phyloP scores from a whole-genome alignment of 129 eudicot species.

The Apium graveolens region DNA sequence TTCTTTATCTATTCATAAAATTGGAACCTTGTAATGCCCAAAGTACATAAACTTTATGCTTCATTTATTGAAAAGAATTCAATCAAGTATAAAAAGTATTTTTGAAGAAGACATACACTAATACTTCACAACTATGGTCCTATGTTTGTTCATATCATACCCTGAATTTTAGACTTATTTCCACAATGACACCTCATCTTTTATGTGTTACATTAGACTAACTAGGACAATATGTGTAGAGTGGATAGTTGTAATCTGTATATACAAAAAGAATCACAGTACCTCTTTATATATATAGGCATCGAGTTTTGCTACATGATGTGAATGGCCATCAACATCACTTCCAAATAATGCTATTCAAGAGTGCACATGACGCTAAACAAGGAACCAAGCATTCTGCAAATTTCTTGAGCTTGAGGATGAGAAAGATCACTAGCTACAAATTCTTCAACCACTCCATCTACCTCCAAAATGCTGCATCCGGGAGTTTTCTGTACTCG shows the following conservation, averaged over 20 bases:
- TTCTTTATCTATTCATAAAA: neutral
- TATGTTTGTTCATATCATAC: neutral
- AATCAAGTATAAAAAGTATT: neutral
- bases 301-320: neutral
- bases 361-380: constrained; percentile 11
- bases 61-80: too few relatives aligned
- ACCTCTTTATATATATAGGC: neutral
- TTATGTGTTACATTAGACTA: neutral
- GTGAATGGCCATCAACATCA: neutral
- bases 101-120: neutral
- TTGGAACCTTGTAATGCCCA: neutral
- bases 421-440: constrained; percentile 31
- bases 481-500: constrained; percentile 56
- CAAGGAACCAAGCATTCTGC: constrained; percentile 28
- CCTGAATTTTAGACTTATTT: neutral
- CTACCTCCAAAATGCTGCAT: constrained; percentile 46
- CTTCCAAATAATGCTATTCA: neutral
- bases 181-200: neutral
- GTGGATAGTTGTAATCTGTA: neutral
- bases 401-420: constrained; percentile 27
- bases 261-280: neutral
- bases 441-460: constrained; percentile 46
- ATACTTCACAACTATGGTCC: neutral
- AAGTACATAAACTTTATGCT: neutral
- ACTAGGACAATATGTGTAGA: neutral